Percentiles rank a stretch among this genome's conserved stretches.
Evolutionary conservation across 306 rosid genomes (phyloP).

Genomic region (Acacia acuminata): DNA sequence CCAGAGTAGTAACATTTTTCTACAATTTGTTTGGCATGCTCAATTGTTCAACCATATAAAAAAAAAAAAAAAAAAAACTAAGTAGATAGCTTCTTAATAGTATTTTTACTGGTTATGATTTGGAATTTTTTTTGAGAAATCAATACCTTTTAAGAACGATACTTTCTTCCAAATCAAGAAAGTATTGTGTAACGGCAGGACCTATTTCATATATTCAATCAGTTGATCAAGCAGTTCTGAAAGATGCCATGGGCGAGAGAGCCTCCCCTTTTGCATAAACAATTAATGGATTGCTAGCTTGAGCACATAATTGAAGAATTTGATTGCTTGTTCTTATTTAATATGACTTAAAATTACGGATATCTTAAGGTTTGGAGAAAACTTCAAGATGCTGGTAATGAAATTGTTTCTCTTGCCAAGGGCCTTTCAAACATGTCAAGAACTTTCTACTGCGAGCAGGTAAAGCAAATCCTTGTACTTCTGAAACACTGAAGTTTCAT

Average conservation of each 20-base stretch:
- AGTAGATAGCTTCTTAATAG: background rate
- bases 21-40: background rate
- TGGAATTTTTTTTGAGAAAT: background rate
- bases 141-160: background rate
- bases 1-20: background rate
- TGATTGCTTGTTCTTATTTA: slow-evolving; percentile 22
- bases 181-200: background rate
- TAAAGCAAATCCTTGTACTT: slow-evolving; percentile 38
- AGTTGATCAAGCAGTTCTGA: background rate
- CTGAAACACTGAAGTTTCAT: slow-evolving; percentile 15
- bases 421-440: slow-evolving; percentile 73
- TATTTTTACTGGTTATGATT: background rate
- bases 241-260: slow-evolving; percentile 7
- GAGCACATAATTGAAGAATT: slow-evolving; percentile 9
- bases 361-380: slow-evolving; percentile 75
- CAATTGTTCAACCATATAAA: background rate
- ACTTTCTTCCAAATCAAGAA: background rate
- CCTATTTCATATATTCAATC: slow-evolving; percentile 3
- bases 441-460: slow-evolving; percentile 66
- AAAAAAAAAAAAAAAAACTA: background rate
- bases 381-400: slow-evolving; percentile 61
- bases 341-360: slow-evolving; percentile 22
- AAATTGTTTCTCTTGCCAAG: slow-evolving; percentile 68
- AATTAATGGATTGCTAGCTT: background rate
- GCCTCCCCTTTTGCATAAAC: background rate